Conservation (phyloP, 495 filamentous ascomycete genomes). For the Articulospora tetracladia region DNA sequence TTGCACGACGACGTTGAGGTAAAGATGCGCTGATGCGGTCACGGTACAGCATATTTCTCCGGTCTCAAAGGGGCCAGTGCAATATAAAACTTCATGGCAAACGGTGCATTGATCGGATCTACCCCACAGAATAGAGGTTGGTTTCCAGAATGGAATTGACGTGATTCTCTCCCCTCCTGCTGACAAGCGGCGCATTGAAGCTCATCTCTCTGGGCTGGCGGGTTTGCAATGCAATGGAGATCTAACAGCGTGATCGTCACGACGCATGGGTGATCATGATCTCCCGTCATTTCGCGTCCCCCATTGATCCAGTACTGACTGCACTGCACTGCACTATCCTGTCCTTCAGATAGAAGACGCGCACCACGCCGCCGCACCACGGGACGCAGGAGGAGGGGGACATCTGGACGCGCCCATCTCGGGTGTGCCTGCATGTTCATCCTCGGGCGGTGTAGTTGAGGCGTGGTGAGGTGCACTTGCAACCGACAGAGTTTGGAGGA, state of each 20-base stretch:
- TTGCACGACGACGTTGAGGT: background rate
- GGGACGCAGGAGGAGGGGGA: no score
- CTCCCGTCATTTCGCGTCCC: background rate
- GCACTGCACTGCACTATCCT: no score
- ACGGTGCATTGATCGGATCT: background rate
- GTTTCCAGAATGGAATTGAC: background rate
- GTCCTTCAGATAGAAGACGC: background rate
- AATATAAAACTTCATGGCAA: constrained; percentile 4
- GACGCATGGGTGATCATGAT: background rate
- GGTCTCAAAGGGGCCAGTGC: background rate
- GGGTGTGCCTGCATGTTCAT: no score
- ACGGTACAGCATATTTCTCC: background rate
- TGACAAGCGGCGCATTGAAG: background rate
- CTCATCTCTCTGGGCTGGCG: background rate
- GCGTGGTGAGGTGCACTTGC: no score
- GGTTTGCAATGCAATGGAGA: background rate
- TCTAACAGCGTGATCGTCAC: background rate
- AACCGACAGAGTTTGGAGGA: no score
- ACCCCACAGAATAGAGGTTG: no score
- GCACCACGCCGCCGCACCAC: no score
- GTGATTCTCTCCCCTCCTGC: background rate
- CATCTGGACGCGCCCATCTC: no score
- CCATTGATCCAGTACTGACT: no score
- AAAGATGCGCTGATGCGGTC: no score
- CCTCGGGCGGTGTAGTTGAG: no score